Evolutionary conservation across 2,329 filamentous ascomycete species (phyloP).

Genomic region (Colletotrichum chlorophyti): DNA sequence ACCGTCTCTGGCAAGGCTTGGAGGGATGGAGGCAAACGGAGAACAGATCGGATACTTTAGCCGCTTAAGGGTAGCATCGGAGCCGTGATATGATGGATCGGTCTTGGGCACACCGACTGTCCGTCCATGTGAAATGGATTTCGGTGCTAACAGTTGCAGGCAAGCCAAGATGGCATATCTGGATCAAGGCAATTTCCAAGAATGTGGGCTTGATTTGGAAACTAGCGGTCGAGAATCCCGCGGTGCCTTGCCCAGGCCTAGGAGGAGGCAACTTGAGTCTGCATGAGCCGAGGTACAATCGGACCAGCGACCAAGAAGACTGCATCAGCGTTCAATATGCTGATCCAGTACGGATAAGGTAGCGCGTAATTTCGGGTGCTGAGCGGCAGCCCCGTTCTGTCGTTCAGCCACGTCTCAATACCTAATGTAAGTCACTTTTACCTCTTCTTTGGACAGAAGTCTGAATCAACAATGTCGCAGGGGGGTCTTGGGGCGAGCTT

Average conservation of each 20-base stretch:
- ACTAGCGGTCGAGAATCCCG: neutral
- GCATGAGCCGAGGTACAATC: slow-evolving; percentile 19
- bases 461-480: no score
- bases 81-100: slow-evolving; percentile 12
- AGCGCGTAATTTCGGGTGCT: no score
- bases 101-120: slow-evolving; percentile 16
- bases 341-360: no score
- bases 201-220: neutral
- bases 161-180: neutral
- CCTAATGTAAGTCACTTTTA: no score
- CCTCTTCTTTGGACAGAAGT: no score
- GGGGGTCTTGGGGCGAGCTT: no score
- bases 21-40: no score
- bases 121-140: slow-evolving; percentile 1
- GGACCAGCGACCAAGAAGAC: slow-evolving; percentile 12
- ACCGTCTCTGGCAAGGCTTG: no score
- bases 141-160: slow-evolving; percentile 1
- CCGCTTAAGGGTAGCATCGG: slow-evolving; percentile 10
- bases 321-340: neutral
- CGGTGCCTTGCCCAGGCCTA: no score
- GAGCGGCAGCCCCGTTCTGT: no score
- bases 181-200: neutral
- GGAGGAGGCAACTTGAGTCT: neutral
- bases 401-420: no score
- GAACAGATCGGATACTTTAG: neutral